These are phyloP conservation scores for Dactylonectria macrodidyma DNA, from an alignment of 2,329 filamentous ascomycete species.

Conservation along the genomic window DNA sequence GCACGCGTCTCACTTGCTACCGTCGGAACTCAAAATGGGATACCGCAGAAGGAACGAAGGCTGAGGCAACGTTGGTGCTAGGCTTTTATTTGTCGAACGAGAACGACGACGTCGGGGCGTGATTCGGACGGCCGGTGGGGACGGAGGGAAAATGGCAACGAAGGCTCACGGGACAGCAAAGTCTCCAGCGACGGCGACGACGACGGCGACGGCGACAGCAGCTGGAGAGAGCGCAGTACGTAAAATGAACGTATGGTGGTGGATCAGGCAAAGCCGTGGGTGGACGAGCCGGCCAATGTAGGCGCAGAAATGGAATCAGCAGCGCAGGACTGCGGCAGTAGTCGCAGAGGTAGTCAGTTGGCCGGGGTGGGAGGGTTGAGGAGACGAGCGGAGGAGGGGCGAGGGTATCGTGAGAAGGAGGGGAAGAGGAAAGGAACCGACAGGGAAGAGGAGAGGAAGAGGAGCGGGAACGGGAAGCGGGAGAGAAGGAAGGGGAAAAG, in stretches of 20 bases:
- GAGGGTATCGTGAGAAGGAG: slow-evolving; percentile 29
- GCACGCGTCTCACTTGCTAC: slow-evolving; percentile 27
- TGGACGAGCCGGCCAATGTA: slow-evolving; percentile 49
- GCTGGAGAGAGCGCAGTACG: slow-evolving; percentile 48
- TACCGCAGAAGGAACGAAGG: slow-evolving; percentile 18
- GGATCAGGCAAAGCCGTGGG: slow-evolving; percentile 48
- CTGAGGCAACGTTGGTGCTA: slow-evolving; percentile 37
- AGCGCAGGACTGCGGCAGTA: slow-evolving; percentile 42
- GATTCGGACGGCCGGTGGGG: slow-evolving; percentile 43
- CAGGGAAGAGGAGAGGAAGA: background rate
- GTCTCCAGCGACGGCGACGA: background rate
- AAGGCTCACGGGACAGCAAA: slow-evolving; percentile 36
- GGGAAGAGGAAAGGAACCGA: slow-evolving; percentile 29
- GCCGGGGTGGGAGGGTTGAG: slow-evolving; percentile 17
- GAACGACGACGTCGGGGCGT: slow-evolving; percentile 41
- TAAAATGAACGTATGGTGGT: slow-evolving; percentile 54
- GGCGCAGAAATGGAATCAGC: slow-evolving; percentile 41
- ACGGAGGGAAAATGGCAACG: slow-evolving; percentile 37
- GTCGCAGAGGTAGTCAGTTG: slow-evolving; percentile 30
- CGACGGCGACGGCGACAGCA: too few species aligned
- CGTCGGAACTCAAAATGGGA: slow-evolving; percentile 34
- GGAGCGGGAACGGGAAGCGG: slow-evolving; percentile 10
- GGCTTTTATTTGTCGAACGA: slow-evolving; percentile 43
- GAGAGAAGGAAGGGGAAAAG: slow-evolving; percentile 3
- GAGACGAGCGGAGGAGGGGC: slow-evolving; percentile 18